Evolutionary conservation across 768 basidiomycete genomes (phyloP).

Genomic region (Artomyces pyxidatus): DNA sequence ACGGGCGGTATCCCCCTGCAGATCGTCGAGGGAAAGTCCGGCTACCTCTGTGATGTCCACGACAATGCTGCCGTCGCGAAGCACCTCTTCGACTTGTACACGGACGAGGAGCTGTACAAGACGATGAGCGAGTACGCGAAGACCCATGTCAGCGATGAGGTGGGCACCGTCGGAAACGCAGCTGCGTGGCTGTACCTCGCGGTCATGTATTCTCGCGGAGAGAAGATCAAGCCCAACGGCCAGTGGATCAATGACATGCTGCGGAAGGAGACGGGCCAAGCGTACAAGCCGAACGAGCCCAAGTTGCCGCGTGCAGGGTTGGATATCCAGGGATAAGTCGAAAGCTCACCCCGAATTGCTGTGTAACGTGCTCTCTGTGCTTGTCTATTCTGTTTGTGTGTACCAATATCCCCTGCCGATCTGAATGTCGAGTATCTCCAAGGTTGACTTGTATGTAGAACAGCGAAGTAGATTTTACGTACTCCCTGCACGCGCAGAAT

Average conservation of each 20-base stretch:
- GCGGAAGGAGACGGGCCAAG: constrained; percentile 67
- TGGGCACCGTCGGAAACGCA: constrained; percentile 76
- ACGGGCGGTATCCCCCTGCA: constrained; percentile 96
- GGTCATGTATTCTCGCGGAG: constrained; percentile 69
- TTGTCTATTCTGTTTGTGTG: no score
- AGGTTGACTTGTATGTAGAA: no score
- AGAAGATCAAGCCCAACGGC: constrained; percentile 72
- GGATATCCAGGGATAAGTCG: constrained; percentile 8
- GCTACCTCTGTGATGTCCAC: constrained; percentile 72
- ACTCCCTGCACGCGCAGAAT: no score
- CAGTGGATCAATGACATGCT: constrained; percentile 82
- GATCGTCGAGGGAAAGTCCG: constrained; percentile 80
- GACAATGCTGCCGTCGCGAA: constrained; percentile 71
- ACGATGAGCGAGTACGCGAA: constrained; percentile 40
- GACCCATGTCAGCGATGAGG: constrained; percentile 78
- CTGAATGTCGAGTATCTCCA: no score
- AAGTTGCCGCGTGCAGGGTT: constrained; percentile 47
- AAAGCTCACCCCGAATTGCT: no score
- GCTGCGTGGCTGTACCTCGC: constrained; percentile 62
- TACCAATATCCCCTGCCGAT: no score
- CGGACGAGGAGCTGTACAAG: constrained; percentile 54
- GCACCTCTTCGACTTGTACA: constrained; percentile 70
- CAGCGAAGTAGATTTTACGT: no score
- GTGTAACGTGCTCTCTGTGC: no score
- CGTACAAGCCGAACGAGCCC: constrained; percentile 60